These are phyloP conservation scores for Chlorella vulgaris DNA, from an alignment of 139 green algal genomes.

Conservation along the genomic window DNA sequence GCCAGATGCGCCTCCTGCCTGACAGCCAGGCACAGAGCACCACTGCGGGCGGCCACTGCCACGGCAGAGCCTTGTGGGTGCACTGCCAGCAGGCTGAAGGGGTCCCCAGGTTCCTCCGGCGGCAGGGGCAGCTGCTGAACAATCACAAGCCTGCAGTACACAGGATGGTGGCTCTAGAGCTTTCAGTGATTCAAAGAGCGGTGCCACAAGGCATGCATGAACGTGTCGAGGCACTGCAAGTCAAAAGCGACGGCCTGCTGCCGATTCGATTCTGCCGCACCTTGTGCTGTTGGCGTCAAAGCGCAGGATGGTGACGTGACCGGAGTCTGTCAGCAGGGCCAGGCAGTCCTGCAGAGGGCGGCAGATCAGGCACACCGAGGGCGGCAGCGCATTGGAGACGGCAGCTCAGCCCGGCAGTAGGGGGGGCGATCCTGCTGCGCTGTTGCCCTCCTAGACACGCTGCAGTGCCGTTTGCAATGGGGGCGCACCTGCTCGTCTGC, in stretches of 20 bases:
- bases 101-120: background rate
- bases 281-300: background rate
- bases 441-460: too few species aligned
- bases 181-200: too few species aligned
- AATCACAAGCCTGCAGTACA: slow-evolving; percentile 6
- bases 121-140: slow-evolving; percentile 22
- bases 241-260: background rate
- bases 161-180: background rate
- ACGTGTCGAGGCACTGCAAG: background rate
- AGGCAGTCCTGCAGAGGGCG: background rate
- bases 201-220: background rate
- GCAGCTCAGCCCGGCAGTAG: background rate
- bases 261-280: background rate
- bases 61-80: background rate
- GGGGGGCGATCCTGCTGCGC: background rate
- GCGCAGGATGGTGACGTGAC: slow-evolving; percentile 14
- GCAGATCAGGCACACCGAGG: background rate
- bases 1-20: background rate
- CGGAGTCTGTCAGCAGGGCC: slow-evolving; percentile 22
- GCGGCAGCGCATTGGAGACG: background rate
- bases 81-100: slow-evolving; percentile 4
- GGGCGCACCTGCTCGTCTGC: background rate
- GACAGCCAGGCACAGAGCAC: background rate
- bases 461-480: too few species aligned
- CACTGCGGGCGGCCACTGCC: background rate